Base-by-base conservation (phyloP, 208 protist genomes). In the Trypanosomatidae sp. region DNA sequence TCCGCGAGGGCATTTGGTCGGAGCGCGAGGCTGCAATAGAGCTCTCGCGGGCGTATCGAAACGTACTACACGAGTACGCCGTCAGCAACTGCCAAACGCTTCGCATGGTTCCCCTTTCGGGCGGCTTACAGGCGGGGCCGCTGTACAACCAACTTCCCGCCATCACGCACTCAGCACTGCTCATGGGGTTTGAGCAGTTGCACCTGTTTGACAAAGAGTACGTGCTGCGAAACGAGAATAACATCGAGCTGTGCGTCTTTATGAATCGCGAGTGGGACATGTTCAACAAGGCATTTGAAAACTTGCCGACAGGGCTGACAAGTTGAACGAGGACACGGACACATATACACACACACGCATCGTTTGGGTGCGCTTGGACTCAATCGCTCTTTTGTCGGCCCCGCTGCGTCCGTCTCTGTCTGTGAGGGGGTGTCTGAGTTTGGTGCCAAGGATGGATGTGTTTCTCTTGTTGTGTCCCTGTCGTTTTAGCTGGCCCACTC, bases 21-120 rank as follows among this genome's bases (percentile, higher is more conserved):
- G 88, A 94, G 84, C 84, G 87, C 9, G 88, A 94, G 80, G 90
- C 88, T 13, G 84, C 87, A 3, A 79, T 92, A 58, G 89, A 93
- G 79, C 84, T 95, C 3, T 92, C 92, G 19, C 85, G 88, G 43
- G 88, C 91, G 30, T 97, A 97, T 69, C 88, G 87, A 30, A 97
- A 97, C 73, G 76, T 84, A n/a, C 79, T 97, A 36, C 88, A 97
- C 71, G 90, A 95, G 79, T 97, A 94, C 64, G 93, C 89, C 7
- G 56, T 85, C 17, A 92, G 87, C 72, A 84, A 95, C 52, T 83
- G 82, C 47, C 79, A 86, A 62, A 84, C 80, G 64, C 79, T 97
- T 81, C 91, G 93, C 67, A 79, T 97, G 77, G 79, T 89, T 55
- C 91, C 91, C 13, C 69, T 97, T 46, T 95, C 90, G 22, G 80